Conservation (phyloP, 129 eudicot species). For the Centrapalus pauciflorus region DNA sequence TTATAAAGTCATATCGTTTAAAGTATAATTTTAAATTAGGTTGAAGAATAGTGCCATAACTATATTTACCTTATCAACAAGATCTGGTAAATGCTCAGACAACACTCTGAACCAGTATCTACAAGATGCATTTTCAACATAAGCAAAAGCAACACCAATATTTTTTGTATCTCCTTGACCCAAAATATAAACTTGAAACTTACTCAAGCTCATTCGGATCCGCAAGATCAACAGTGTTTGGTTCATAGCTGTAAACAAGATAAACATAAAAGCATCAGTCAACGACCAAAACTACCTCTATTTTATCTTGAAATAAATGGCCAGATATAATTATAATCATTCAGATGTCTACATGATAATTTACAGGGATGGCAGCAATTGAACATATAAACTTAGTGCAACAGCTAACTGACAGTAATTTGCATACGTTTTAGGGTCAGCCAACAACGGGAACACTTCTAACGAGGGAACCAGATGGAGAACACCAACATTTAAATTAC, state of each 20-base stretch:
- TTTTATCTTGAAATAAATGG: neutral
- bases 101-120: conserved; percentile 97
- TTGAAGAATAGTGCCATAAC: neutral
- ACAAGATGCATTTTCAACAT: conserved; percentile 17
- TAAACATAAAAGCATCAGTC: conserved; percentile 5
- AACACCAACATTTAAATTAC: conserved; percentile 89
- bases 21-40: neutral
- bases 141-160: neutral
- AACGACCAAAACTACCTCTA: neutral
- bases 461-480: conserved; percentile 89
- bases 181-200: conserved; percentile 31
- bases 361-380: neutral
- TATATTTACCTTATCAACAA: conserved; percentile 79
- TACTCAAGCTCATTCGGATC: conserved; percentile 92
- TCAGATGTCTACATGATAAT: neutral
- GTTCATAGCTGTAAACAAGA: conserved; percentile 70
- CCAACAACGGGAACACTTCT: conserved; percentile 88
- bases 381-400: neutral
- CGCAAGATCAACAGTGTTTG: conserved; percentile 92
- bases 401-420: neutral
- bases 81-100: conserved; percentile 85
- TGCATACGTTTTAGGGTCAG: conserved; percentile 79
- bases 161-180: neutral
- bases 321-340: neutral
- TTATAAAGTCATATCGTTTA: neutral